Conservation (phyloP, 164 flowering plant species). For the Annona squamosa region DNA sequence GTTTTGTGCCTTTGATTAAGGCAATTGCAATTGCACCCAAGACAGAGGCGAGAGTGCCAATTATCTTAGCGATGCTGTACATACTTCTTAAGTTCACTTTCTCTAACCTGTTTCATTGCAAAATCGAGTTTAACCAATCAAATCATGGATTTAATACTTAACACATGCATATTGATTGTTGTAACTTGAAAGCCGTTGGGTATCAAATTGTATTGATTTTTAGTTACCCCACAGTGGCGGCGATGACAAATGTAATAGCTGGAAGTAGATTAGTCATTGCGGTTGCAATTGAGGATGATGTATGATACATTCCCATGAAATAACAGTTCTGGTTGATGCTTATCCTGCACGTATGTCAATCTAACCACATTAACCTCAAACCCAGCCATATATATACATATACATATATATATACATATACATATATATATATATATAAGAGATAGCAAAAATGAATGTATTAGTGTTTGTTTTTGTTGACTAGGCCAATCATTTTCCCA, state of each 20-base stretch:
- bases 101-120: constrained; percentile 34
- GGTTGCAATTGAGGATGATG: constrained; percentile 58
- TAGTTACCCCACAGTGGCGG: constrained; percentile 40
- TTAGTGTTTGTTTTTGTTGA: too few species aligned
- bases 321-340: constrained; percentile 47
- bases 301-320: constrained; percentile 49
- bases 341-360: constrained; percentile 30
- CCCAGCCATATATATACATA: neutral
- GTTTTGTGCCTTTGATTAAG: constrained; percentile 45
- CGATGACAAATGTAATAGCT: constrained; percentile 54
- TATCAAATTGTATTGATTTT: too few species aligned
- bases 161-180: neutral
- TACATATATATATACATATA: neutral
- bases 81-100: constrained; percentile 31
- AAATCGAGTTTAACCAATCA: neutral
- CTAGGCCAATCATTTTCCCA: too few species aligned
- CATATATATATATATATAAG: neutral
- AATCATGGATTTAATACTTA: neutral
- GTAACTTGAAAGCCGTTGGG: neutral
- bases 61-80: constrained; percentile 40
- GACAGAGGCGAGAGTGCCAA: neutral
- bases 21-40: neutral
- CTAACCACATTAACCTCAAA: neutral
- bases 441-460: too few species aligned
- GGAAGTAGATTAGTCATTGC: constrained; percentile 61